A percentile compares a stretch with the other conserved stretches of the same genome.
phyloP scores from a whole-genome alignment of 2,329 filamentous ascomycete species.

The Shiraia bambusicola region DNA sequence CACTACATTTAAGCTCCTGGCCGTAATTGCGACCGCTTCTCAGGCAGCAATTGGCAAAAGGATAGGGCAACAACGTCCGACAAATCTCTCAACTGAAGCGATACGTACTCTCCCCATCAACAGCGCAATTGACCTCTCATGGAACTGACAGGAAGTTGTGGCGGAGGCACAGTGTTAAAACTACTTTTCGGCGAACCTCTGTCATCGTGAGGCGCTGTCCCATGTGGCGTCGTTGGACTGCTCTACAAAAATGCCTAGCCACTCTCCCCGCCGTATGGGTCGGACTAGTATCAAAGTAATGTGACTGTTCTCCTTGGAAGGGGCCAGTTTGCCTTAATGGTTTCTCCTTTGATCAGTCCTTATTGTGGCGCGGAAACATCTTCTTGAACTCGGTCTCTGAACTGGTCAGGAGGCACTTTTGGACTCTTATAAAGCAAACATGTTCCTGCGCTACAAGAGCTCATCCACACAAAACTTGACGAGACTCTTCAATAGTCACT shows the following conservation, averaged over 20 bases:
- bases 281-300: constrained; percentile 19
- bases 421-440: constrained; percentile 19
- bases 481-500: constrained; percentile 2
- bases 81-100: not conserved
- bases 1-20: too few species aligned
- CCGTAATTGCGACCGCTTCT: too few species aligned
- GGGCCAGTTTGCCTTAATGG: constrained; percentile 15
- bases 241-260: constrained; percentile 22
- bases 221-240: constrained; percentile 21
- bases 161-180: constrained; percentile 19
- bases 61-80: too few species aligned
- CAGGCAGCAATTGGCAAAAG: too few species aligned
- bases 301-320: constrained; percentile 15
- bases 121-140: not conserved
- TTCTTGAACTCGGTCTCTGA: constrained; percentile 7
- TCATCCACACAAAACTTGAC: constrained; percentile 6
- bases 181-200: constrained; percentile 9
- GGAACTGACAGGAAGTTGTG: constrained; percentile 9
- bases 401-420: constrained; percentile 12
- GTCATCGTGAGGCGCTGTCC: constrained; percentile 21
- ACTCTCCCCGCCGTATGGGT: constrained; percentile 6
- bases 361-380: constrained; percentile 23
- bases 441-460: constrained; percentile 5
- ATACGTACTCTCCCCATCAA: not conserved
- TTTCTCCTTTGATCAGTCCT: constrained; percentile 14